A percentile compares a stretch with the other conserved stretches of the same genome.
These are phyloP conservation scores for Colletotrichum trifolii DNA, from an alignment of 2,329 filamentous ascomycete genomes.

Conservation along the genomic window DNA sequence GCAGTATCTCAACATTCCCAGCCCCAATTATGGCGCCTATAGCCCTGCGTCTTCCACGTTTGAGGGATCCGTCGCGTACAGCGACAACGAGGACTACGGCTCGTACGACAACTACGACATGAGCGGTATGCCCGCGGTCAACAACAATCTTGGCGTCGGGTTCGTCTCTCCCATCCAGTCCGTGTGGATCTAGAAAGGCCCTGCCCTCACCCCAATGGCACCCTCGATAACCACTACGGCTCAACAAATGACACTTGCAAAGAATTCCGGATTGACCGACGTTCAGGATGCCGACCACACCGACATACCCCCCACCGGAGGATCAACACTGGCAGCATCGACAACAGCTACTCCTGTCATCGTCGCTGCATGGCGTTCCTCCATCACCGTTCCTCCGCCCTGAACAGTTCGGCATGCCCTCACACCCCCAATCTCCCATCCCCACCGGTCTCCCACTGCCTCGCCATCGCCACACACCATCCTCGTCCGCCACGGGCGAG, in stretches of 20 bases:
- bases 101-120: slow-evolving; percentile 55
- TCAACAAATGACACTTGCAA: slow-evolving; percentile 49
- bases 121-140: slow-evolving; percentile 54
- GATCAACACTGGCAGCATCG: slow-evolving; percentile 44
- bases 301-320: slow-evolving; percentile 57
- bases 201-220: slow-evolving; percentile 45
- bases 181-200: slow-evolving; percentile 66
- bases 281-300: slow-evolving; percentile 62
- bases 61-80: slow-evolving; percentile 71
- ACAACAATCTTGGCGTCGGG: slow-evolving; percentile 63
- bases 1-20: slow-evolving; percentile 73
- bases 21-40: slow-evolving; percentile 68
- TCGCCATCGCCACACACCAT: slow-evolving; percentile 50
- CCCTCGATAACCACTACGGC: slow-evolving; percentile 50
- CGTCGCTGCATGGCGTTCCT: slow-evolving; percentile 51
- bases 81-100: slow-evolving; percentile 68
- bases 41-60: slow-evolving; percentile 73
- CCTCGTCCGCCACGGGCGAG: slow-evolving; percentile 32
- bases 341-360: slow-evolving; percentile 42
- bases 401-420: slow-evolving; percentile 56
- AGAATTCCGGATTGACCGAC: slow-evolving; percentile 65
- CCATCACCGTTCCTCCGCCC: slow-evolving; percentile 59
- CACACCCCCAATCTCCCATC: slow-evolving; percentile 58
- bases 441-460: slow-evolving; percentile 46
- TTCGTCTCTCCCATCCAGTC: slow-evolving; percentile 73